These are phyloP conservation scores for Tetracladium maxilliforme DNA, from an alignment of 2,329 filamentous ascomycete genomes.

Conservation along the genomic window DNA sequence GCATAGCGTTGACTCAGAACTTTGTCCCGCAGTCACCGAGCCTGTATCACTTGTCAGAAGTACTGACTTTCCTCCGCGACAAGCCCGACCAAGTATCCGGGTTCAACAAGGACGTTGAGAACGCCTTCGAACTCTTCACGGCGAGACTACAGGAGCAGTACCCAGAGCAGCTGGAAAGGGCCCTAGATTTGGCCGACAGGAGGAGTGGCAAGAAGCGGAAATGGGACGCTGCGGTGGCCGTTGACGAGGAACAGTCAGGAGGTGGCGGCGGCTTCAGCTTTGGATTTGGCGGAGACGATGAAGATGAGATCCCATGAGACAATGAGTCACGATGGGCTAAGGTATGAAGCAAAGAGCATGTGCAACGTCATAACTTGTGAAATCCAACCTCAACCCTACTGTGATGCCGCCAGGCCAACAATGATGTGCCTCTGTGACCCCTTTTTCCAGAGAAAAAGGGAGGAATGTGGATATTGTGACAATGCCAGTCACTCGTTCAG, in stretches of 20 bases:
- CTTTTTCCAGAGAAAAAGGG: too few species aligned
- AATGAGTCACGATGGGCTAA: too few species aligned
- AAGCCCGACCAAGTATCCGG: slow-evolving; percentile 79
- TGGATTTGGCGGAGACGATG: slow-evolving; percentile 43
- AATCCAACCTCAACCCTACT: too few species aligned
- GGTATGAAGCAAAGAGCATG: too few species aligned
- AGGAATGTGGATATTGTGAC: too few species aligned
- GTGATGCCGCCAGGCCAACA: too few species aligned
- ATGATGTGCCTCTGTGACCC: too few species aligned
- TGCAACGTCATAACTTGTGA: too few species aligned
- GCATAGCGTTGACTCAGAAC: slow-evolving; percentile 88
- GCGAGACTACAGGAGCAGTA: slow-evolving; percentile 47
- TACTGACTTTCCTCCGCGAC: slow-evolving; percentile 67
- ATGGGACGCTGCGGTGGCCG: slow-evolving; percentile 68
- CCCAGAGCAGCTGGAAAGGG: slow-evolving; percentile 53
- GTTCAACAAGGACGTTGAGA: slow-evolving; percentile 55
- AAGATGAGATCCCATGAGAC: slow-evolving; percentile 24
- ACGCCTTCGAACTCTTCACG: slow-evolving; percentile 65
- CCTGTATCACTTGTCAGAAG: slow-evolving; percentile 60
- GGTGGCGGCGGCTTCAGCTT: slow-evolving; percentile 42
- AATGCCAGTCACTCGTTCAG: too few species aligned
- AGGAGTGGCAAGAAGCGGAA: slow-evolving; percentile 60
- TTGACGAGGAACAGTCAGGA: slow-evolving; percentile 22
- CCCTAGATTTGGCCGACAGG: slow-evolving; percentile 48
- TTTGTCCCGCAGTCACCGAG: slow-evolving; percentile 66